A percentile compares a stretch with the other conserved stretches of the same genome.
phyloP scores from a whole-genome alignment of 2,329 filamentous ascomycete genomes.

The Aspergillus persii region DNA sequence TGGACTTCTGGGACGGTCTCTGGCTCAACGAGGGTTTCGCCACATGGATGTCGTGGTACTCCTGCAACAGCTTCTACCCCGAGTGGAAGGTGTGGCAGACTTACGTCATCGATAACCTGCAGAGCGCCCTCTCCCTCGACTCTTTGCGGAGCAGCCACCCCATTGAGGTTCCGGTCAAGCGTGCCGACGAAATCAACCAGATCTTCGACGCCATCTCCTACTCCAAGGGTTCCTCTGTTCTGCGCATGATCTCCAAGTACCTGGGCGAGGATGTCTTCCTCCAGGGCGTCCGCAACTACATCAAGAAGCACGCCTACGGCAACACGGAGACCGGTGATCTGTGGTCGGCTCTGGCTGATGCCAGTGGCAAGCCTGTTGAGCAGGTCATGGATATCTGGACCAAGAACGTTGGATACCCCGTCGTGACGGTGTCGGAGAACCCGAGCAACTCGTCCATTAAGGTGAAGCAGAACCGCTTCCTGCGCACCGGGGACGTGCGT shows the following conservation, averaged over 20 bases:
- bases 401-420: conserved; percentile 91
- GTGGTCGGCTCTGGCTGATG: conserved; percentile 82
- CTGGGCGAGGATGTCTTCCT: conserved; percentile 90
- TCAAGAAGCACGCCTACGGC: conserved; percentile 95
- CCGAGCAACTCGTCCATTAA: conserved; percentile 69
- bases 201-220: conserved; percentile 98
- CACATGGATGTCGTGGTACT: conserved; percentile 92
- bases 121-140: conserved; percentile 82
- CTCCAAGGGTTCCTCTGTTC: conserved; percentile 90
- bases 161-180: conserved; percentile 93
- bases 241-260: conserved; percentile 96
- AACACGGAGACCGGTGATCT: conserved; percentile 91
- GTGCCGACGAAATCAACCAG: conserved; percentile 93
- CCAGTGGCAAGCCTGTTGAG: conserved; percentile 86
- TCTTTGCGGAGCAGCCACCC: conserved; percentile 92
- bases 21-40: conserved; percentile 96
- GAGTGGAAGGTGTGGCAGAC: conserved; percentile 98
- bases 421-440: conserved; percentile 80
- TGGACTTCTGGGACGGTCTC: conserved; percentile 97
- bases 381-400: conserved; percentile 96
- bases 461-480: conserved; percentile 91
- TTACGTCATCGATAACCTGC: conserved; percentile 89
- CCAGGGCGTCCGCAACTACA: conserved; percentile 83
- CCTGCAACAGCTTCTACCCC: conserved; percentile 90
- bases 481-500: conserved; percentile 88